phyloP scores from a whole-genome alignment of 2,329 filamentous ascomycete species.

The Colletotrichum ledebouriae region DNA sequence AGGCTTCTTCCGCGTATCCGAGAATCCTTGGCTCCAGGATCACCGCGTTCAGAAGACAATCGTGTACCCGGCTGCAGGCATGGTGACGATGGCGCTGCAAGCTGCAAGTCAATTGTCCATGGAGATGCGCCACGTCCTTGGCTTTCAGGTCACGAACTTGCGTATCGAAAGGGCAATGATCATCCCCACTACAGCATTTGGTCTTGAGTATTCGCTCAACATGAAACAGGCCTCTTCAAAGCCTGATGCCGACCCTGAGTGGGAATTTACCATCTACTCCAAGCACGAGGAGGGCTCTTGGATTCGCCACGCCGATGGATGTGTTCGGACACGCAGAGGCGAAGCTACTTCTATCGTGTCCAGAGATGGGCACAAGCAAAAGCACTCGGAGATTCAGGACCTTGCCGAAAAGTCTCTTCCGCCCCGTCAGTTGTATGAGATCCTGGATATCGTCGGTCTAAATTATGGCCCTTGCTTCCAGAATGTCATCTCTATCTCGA shows the following conservation, averaged over 20 bases:
- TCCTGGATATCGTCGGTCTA: slow-evolving; percentile 64
- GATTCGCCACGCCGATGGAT: slow-evolving; percentile 39
- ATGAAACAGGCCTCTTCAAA: slow-evolving; percentile 50
- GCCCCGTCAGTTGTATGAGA: slow-evolving; percentile 64
- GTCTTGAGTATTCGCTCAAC: slow-evolving; percentile 64
- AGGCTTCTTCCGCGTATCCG: slow-evolving; percentile 61
- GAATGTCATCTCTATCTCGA: slow-evolving; percentile 57
- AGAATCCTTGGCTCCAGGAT: slow-evolving; percentile 66
- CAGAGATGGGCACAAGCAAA: slow-evolving; percentile 33
- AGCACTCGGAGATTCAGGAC: slow-evolving; percentile 46
- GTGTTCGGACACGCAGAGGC: slow-evolving; percentile 42
- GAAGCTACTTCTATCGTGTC: background rate
- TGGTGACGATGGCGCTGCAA: slow-evolving; percentile 64
- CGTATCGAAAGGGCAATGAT: slow-evolving; percentile 65
- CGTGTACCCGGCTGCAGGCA: slow-evolving; percentile 65
- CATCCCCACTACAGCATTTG: slow-evolving; percentile 59
- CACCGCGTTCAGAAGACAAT: slow-evolving; percentile 65
- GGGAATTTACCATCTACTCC: slow-evolving; percentile 62
- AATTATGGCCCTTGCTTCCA: slow-evolving; percentile 65
- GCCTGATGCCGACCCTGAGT: slow-evolving; percentile 41
- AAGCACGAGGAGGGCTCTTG: slow-evolving; percentile 52
- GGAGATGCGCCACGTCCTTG: slow-evolving; percentile 45
- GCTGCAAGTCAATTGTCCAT: slow-evolving; percentile 57
- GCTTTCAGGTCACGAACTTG: slow-evolving; percentile 61
- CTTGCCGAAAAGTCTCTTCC: slow-evolving; percentile 52